Conservation (phyloP, 768 basidiomycete species). For the Myochromella boudieri region DNA sequence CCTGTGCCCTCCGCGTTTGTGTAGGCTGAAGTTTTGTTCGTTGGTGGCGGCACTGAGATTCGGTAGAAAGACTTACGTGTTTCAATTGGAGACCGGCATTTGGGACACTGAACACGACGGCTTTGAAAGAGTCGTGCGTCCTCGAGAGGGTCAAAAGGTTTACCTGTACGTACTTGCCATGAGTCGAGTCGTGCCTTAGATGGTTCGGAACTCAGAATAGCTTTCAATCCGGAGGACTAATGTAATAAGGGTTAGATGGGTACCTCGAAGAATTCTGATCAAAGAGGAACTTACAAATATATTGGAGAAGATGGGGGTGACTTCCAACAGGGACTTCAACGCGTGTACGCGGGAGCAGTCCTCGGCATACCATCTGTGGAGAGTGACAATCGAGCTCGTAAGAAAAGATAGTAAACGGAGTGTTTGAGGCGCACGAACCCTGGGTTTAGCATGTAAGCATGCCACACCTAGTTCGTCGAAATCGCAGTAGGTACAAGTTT, state of each 20-base stretch:
- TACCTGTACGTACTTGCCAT: neutral
- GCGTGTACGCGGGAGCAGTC: conserved; percentile 13
- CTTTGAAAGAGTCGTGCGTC: neutral
- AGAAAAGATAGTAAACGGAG: neutral
- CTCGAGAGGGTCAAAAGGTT: conserved; percentile 9
- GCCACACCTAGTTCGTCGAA: conserved; percentile 14
- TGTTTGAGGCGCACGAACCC: conserved; percentile 7
- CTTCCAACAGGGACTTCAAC: conserved; percentile 1
- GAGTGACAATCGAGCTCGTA: neutral
- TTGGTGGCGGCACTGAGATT: no score
- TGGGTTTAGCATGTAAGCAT: conserved; percentile 19
- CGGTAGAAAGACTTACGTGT: neutral
- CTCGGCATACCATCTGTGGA: conserved; percentile 17
- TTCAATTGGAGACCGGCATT: neutral
- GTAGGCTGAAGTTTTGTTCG: neutral
- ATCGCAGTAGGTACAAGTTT: neutral
- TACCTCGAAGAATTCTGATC: neutral
- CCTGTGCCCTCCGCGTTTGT: conserved; percentile 16
- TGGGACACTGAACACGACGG: conserved; percentile 3
- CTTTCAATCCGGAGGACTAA: neutral
- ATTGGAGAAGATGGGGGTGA: conserved; percentile 4
- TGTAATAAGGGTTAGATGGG: neutral
- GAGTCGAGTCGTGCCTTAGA: neutral
- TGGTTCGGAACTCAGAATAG: neutral
- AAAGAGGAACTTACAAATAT: conserved; percentile 2